phyloP scores from a whole-genome alignment of 2,329 filamentous ascomycete species.

The Aaosphaeria pasadenensis region DNA sequence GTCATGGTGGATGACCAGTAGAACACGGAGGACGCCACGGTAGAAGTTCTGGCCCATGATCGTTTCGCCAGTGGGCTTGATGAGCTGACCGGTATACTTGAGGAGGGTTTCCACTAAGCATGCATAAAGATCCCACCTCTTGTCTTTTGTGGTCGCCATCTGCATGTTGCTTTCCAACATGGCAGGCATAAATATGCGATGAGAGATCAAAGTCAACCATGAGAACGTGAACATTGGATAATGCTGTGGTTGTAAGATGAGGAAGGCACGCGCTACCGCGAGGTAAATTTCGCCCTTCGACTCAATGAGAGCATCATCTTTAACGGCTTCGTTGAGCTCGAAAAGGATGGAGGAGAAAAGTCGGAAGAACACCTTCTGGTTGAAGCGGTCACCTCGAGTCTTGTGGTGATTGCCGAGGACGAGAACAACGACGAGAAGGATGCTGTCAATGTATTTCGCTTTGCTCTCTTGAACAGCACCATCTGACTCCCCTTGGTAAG shows the following conservation, averaged over 20 bases:
- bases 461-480: constrained; percentile 61
- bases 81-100: constrained; percentile 71
- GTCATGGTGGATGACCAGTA: constrained; percentile 87
- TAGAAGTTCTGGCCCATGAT: constrained; percentile 78
- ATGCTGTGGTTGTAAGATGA: constrained; percentile 70
- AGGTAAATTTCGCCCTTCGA: constrained; percentile 70
- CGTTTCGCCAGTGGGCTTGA: constrained; percentile 70
- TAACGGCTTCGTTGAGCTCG: constrained; percentile 64
- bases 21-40: constrained; percentile 74
- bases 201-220: constrained; percentile 80
- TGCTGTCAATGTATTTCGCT: constrained; percentile 70
- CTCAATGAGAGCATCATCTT: constrained; percentile 34
- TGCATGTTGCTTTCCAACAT: constrained; percentile 66
- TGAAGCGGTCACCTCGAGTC: constrained; percentile 76
- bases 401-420: constrained; percentile 83
- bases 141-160: constrained; percentile 39
- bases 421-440: constrained; percentile 73
- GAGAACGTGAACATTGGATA: constrained; percentile 81
- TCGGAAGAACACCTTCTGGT: constrained; percentile 86
- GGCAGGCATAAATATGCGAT: constrained; percentile 78
- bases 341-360: constrained; percentile 81
- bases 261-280: constrained; percentile 67
- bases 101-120: constrained; percentile 72
- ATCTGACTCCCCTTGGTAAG: constrained; percentile 62
- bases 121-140: constrained; percentile 74